phyloP scores from a whole-genome alignment of 345 rosid genomes.

The Eutrema yunnanense region DNA sequence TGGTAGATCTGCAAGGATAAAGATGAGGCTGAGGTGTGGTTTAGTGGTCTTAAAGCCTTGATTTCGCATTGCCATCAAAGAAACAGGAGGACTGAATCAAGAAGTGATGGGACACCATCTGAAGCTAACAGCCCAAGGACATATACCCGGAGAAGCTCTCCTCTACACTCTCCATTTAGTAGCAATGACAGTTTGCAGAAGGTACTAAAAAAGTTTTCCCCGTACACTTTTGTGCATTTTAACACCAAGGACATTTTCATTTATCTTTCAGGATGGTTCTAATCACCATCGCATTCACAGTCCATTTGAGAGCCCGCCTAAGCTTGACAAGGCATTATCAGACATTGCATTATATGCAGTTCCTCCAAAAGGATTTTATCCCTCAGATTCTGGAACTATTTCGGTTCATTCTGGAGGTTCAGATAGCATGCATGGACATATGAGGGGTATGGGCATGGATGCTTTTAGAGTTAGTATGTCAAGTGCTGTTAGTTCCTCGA shows the following conservation, averaged over 20 bases:
- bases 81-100: conserved; percentile 37
- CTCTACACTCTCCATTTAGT: conserved; percentile 61
- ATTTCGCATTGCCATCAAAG: conserved; percentile 35
- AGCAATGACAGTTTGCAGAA: conserved; percentile 85
- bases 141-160: conserved; percentile 88
- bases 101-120: conserved; percentile 45
- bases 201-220: conserved; percentile 34
- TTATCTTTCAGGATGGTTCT: conserved; percentile 56
- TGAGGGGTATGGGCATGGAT: conserved; percentile 68
- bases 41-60: conserved; percentile 49
- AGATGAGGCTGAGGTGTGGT: conserved; percentile 72
- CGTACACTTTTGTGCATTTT: conserved; percentile 1
- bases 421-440: conserved; percentile 80
- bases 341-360: conserved; percentile 71
- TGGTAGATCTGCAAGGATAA: conserved; percentile 64
- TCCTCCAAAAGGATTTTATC: conserved; percentile 84
- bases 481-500: conserved; percentile 62
- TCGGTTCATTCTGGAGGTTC: conserved; percentile 97
- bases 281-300: conserved; percentile 73
- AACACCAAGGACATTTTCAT: neutral
- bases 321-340: conserved; percentile 78
- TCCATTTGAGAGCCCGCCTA: conserved; percentile 98
- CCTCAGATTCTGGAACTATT: conserved; percentile 72
- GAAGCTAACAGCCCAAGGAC: conserved; percentile 84
- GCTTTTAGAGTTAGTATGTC: conserved; percentile 95